Evolutionary conservation across 2,329 filamentous ascomycete species (phyloP).

Genomic region (Fusarium goolgardi): DNA sequence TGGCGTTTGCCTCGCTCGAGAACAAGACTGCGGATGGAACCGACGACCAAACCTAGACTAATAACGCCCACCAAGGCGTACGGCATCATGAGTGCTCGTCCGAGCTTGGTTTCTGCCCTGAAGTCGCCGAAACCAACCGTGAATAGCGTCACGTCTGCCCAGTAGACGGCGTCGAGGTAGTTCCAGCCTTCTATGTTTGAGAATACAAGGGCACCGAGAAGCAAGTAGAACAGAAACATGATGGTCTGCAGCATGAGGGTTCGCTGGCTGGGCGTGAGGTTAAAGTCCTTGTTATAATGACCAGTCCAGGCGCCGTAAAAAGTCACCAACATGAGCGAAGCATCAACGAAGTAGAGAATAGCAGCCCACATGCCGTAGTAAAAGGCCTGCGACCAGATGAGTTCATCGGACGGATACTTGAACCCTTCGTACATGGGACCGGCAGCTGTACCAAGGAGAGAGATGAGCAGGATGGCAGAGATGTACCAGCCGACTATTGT

Average conservation of each 20-base stretch:
- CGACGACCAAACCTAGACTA: slow-evolving; percentile 84
- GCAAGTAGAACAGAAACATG: slow-evolving; percentile 82
- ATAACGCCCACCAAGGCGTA: slow-evolving; percentile 87
- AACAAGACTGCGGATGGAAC: slow-evolving; percentile 76
- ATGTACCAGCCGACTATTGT: slow-evolving; percentile 85
- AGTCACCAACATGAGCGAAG: slow-evolving; percentile 80
- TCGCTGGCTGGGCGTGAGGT: slow-evolving; percentile 81
- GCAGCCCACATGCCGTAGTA: slow-evolving; percentile 88
- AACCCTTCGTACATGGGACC: slow-evolving; percentile 61
- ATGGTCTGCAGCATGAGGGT: slow-evolving; percentile 94
- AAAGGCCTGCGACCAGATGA: slow-evolving; percentile 82
- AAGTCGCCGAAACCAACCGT: slow-evolving; percentile 73
- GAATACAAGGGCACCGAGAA: slow-evolving; percentile 81
- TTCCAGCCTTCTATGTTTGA: slow-evolving; percentile 77
- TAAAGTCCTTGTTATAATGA: slow-evolving; percentile 83
- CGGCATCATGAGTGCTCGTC: slow-evolving; percentile 80
- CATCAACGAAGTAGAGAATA: slow-evolving; percentile 81
- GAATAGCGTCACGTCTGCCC: slow-evolving; percentile 78
- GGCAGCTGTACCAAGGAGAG: slow-evolving; percentile 73
- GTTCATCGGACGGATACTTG: slow-evolving; percentile 58
- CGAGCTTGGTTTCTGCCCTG: slow-evolving; percentile 61
- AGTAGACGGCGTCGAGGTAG: slow-evolving; percentile 83
- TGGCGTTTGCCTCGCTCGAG: slow-evolving; percentile 67
- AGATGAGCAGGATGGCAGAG: slow-evolving; percentile 72
- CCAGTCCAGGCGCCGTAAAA: slow-evolving; percentile 77